phyloP scores from a whole-genome alignment of 108 stramenopile genomes.

The Stephanodiscus minutulus region DNA sequence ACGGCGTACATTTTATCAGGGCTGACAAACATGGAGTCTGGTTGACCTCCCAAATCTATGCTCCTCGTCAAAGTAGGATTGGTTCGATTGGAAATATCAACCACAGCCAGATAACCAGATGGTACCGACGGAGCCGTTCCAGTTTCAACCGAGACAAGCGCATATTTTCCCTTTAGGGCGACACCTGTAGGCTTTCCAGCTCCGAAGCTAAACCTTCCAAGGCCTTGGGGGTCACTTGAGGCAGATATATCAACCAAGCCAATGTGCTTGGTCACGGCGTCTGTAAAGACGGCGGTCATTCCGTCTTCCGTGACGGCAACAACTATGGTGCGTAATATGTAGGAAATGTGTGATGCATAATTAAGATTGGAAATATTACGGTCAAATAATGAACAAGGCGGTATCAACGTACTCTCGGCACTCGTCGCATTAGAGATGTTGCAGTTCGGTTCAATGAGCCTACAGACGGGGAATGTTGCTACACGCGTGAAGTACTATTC shows the following conservation, averaged over 20 bases:
- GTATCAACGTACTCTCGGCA: no score
- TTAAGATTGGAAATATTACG: slow-evolving; percentile 19
- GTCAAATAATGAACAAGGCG: slow-evolving; percentile 18
- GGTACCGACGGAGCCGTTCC: slow-evolving; percentile 49
- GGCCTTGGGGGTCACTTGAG: slow-evolving; percentile 40
- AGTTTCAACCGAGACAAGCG: slow-evolving; percentile 61
- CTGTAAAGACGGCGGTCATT: slow-evolving; percentile 58
- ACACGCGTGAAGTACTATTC: slow-evolving; percentile 7
- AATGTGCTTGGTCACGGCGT: slow-evolving; percentile 30
- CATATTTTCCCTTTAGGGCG: slow-evolving; percentile 51
- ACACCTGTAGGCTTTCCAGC: slow-evolving; percentile 75
- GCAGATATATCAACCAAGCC: slow-evolving; percentile 72
- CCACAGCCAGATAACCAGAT: slow-evolving; percentile 46
- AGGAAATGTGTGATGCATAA: slow-evolving; percentile 34
- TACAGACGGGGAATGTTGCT: slow-evolving; percentile 3
- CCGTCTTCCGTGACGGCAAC: slow-evolving; percentile 51
- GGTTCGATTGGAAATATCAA: slow-evolving; percentile 36
- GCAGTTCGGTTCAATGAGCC: not conserved
- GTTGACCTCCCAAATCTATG: slow-evolving; percentile 62
- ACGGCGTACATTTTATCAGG: slow-evolving; percentile 54
- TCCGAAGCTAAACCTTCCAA: slow-evolving; percentile 34
- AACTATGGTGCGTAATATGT: not conserved
- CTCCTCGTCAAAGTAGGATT: slow-evolving; percentile 20
- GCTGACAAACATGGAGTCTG: slow-evolving; percentile 58
- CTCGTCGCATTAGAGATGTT: not conserved